Evolutionary conservation across 2,329 filamentous ascomycete species (phyloP).

Genomic region (Mycosphaerella arachidis): DNA sequence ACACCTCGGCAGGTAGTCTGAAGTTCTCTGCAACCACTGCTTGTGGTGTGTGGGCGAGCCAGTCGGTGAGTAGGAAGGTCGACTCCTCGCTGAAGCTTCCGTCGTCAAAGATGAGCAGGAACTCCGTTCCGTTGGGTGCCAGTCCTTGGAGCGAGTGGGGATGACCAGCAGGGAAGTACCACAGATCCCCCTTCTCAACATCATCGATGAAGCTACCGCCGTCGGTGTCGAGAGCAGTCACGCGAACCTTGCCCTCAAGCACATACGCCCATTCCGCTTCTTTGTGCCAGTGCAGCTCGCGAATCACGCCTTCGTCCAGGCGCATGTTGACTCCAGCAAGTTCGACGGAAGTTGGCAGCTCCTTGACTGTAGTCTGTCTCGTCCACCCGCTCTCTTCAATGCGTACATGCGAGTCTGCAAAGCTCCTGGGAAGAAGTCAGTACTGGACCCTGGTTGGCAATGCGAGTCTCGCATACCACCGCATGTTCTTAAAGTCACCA

Average conservation of each 20-base stretch:
- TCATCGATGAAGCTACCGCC: constrained; percentile 73
- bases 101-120: constrained; percentile 59
- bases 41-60: constrained; percentile 68
- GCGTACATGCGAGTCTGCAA: constrained; percentile 44
- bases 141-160: constrained; percentile 74
- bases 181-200: constrained; percentile 69
- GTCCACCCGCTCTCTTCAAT: constrained; percentile 72
- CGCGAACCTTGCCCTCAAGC: constrained; percentile 60
- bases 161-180: constrained; percentile 75
- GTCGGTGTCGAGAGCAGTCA: constrained; percentile 70
- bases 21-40: constrained; percentile 72
- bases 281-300: constrained; percentile 77
- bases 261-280: constrained; percentile 76
- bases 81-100: constrained; percentile 60
- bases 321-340: constrained; percentile 76
- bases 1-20: constrained; percentile 65
- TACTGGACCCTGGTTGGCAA: neutral
- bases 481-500: constrained; percentile 65
- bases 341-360: constrained; percentile 61
- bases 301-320: constrained; percentile 66
- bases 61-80: constrained; percentile 67
- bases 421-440: constrained; percentile 52
- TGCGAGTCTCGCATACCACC: constrained; percentile 43
- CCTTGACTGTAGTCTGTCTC: constrained; percentile 64
- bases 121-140: constrained; percentile 56